Evolutionary conservation across 306 rosid genomes (phyloP).

Genomic region (Prunus salicina): DNA sequence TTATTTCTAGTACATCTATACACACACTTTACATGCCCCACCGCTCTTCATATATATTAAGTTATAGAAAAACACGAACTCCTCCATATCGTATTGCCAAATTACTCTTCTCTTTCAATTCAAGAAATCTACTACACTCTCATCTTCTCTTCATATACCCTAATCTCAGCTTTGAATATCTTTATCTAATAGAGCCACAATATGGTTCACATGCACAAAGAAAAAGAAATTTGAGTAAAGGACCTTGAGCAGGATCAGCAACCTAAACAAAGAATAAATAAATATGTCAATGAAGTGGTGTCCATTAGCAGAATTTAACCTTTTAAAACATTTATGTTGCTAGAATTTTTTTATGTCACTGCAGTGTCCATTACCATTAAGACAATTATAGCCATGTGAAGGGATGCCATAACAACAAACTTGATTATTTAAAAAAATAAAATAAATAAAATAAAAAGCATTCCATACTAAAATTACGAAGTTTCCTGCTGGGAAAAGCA

Average conservation of each 20-base stretch:
- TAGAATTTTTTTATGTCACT: not conserved
- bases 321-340: not conserved
- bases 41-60: too few species aligned
- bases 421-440: too few species aligned
- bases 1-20: too few species aligned
- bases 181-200: slow-evolving; percentile 81
- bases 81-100: too few species aligned
- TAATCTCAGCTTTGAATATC: slow-evolving; percentile 91
- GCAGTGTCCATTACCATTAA: not conserved
- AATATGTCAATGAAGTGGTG: not conserved
- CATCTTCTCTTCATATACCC: not conserved
- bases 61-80: too few species aligned
- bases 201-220: slow-evolving; percentile 89
- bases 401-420: not conserved
- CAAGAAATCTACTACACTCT: too few species aligned
- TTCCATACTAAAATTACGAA: not conserved
- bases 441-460: too few species aligned
- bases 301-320: not conserved
- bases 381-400: not conserved
- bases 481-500: slow-evolving; percentile 6
- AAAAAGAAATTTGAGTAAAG: slow-evolving; percentile 78
- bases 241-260: slow-evolving; percentile 81
- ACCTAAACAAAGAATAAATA: slow-evolving; percentile 47
- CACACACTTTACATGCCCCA: too few species aligned
- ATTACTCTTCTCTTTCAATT: too few species aligned